Percentiles rank a stretch among this genome's conserved stretches.
Evolutionary conservation across 2,329 filamentous ascomycete genomes (phyloP).

Genomic region (Chaetomium sp.): DNA sequence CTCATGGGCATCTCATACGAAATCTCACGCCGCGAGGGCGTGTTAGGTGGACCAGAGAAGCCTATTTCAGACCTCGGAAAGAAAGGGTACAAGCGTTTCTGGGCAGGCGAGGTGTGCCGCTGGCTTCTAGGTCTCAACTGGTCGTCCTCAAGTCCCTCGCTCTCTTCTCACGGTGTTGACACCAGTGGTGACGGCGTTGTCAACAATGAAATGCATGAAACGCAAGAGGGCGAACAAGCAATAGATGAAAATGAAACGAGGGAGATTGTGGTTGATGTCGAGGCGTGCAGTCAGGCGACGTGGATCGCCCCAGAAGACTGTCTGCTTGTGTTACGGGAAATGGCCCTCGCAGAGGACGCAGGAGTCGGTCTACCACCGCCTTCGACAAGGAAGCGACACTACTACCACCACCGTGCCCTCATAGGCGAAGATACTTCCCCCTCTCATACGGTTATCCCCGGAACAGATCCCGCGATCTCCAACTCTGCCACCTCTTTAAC

Average conservation of each 20-base stretch:
- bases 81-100: slow-evolving; percentile 77
- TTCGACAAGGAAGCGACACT: not conserved
- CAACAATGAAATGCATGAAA: not conserved
- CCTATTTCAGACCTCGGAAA: slow-evolving; percentile 81
- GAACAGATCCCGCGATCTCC: not conserved
- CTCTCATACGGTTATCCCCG: no score
- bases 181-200: not conserved
- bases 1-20: slow-evolving; percentile 93
- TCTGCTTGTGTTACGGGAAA: slow-evolving; percentile 67
- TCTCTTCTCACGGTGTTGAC: not conserved
- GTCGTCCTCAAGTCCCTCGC: not conserved
- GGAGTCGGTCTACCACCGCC: slow-evolving; percentile 36
- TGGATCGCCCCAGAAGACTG: slow-evolving; percentile 86
- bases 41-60: slow-evolving; percentile 88
- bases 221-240: no score
- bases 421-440: no score
- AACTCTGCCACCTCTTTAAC: not conserved
- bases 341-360: slow-evolving; percentile 63
- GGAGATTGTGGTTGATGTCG: slow-evolving; percentile 55
- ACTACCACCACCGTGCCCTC: no score
- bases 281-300: slow-evolving; percentile 67
- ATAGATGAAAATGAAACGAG: not conserved
- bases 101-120: slow-evolving; percentile 77
- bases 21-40: slow-evolving; percentile 73
- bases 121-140: slow-evolving; percentile 44